Base-by-base conservation (phyloP, 352 stramenopile species). In the Peronospora belbahrii region DNA sequence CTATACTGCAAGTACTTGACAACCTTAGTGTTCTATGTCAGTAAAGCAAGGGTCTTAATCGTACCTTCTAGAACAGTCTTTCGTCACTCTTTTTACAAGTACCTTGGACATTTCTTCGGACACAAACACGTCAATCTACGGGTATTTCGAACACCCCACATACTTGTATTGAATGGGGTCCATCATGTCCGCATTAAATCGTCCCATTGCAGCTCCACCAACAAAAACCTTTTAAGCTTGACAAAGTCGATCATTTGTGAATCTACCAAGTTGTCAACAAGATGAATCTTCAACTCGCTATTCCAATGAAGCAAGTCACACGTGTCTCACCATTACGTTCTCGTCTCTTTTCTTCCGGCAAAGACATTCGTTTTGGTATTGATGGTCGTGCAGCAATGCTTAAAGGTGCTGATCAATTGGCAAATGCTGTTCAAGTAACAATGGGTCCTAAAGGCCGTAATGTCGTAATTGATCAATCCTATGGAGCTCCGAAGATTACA, bases 371-470 rank as follows among this genome's bases (percentile, higher is more conserved):
- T 67, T 99, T 99, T 70, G 96, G 97, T 40, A 95, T 98, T 20
- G 96, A 96, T 52, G 96, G 96, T 52, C 86, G 97, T 40, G 95
- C 95, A 32, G 81, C 93, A 40, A 99, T 99, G 97, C 83, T 99
- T 38, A 95, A 89, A 50, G 97, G 97, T 57, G 97, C 98, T 2
- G 92, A 99, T 77, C 80, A 97, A 59, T 79, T 99, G 47, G 96
- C 97, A 11, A 98, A 99, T 78, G 96, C 96, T 54, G 97, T 99
- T 47, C 94, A 99, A 76, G 95, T 99, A 39, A 99, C 97, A 32
- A 85, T 99, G 59, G 97, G 97, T 42, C 97, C 97, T 24, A 99
- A 99, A 78, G 97, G 97, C 63, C 94, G 97, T 54, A 99, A 99
- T 79, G 97, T 97, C 25, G 96, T 99, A 42, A 97, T 99, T 60